Base-by-base conservation (phyloP, 192 early-diverging fungal species). In the Podila epigama region DNA sequence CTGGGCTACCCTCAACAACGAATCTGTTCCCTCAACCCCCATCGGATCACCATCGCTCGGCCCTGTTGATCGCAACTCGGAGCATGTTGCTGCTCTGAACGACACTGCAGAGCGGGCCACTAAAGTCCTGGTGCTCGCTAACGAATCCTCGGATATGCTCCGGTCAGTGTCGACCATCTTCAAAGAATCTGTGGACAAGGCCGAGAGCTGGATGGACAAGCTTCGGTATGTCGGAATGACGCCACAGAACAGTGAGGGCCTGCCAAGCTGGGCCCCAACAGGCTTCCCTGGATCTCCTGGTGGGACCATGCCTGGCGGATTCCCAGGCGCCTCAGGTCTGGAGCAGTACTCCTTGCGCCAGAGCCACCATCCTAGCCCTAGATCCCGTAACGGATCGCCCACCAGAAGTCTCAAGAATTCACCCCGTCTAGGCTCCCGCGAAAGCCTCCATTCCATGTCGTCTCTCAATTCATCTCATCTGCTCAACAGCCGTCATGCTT, bases 81-180 rank as follows among this genome's bases (percentile, higher is more conserved):
- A 73, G 8, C 70, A 81, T 31, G 34, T 61, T 22, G 65, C 63
- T 16, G 75, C 80, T 16, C 22, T 77, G 61, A 48, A 79, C 25
- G 57, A 70, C 33, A 73, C 77, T 3, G 75, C 87, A 51, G 87
- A 86, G 42, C 83, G 87, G 16, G 91, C 92, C 0, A 73, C 87
- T 34, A 81, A 85, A 32, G 84, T 94, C 5, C 69, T 92, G 11
- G 85, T 87, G 10, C 83, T 94, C 36, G 93, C 90, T 9, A 78
- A 85, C 28, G 93, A 94, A 65, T 88, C 88, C 15, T 70, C 83
- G 15, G 89, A 82, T 22, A 92, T 92, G 89, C 79, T 94, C 15
- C 70, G 82, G 27, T 85, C 85, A 4, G 86, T 94, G 15, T 77
- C 87, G 18, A 60, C 65, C 48, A 87, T 94, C 18, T 92, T 94